Evolutionary conservation across 495 filamentous ascomycete species (phyloP), one percentile per base, ranked within the genome.

Genomic region (Trichocladium uniseriatum): DNA sequence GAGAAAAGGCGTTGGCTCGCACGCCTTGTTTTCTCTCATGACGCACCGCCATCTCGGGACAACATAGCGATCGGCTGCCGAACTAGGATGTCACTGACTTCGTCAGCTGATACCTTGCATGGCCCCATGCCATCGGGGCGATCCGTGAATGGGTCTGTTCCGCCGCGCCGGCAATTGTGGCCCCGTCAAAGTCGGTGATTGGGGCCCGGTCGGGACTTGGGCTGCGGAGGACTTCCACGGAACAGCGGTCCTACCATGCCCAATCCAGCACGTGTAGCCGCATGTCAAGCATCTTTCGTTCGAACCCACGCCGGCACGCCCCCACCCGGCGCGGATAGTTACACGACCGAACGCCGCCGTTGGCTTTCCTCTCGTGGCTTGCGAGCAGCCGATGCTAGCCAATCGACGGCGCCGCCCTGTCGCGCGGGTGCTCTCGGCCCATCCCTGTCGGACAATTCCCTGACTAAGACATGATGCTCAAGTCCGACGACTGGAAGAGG

Each of bases 51-150:
- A 19, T 42, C 40, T 40, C 49, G 36, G 31, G 38, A 42, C 28
- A 29, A 10, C 27, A 29, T 42, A 19, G 38, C 27, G 28, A 16
- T 34, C 38, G 11, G 5, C 36, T 32, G 15, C 5, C 2, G 24
- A 9, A 7, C 47, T 38, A 28, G 27, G 34, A 38, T 24, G 13
- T 53, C 44, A 38, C 48, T 56, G 51, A 47, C 52, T 46, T 43
- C 54, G 40, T 65, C 62, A 63, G 54, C 60, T 66, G 63, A 66
- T 46, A 38, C 27, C 47, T 52, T 60, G 58, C 63, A 66, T 60
- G 45, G 39, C 42, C 29, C 41, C 39, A 32, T 42, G 43, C 31
- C 34, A 32, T 34, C 28, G 48, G 52, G 20, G 32, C 46, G 11
- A 24, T 48, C 48, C 14, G 20, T 62, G 56, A 56, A 52, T 61